phyloP scores from a whole-genome alignment of 768 basidiomycete genomes.

The Boletus rubropictus region DNA sequence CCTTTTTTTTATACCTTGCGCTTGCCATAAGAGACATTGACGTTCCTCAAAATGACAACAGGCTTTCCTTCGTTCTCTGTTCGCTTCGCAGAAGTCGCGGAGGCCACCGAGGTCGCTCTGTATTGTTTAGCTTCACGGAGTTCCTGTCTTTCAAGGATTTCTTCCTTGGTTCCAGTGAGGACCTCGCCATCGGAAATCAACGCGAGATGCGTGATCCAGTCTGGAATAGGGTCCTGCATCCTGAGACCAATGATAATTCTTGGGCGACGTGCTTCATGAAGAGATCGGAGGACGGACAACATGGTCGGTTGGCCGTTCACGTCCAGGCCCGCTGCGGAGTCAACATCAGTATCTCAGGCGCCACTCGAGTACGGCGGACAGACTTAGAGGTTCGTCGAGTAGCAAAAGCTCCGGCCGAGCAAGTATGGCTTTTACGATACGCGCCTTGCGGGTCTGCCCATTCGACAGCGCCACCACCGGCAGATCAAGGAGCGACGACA shows the following conservation, averaged over 20 bases:
- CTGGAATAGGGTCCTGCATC: slow-evolving; percentile 64
- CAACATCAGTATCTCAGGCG: neutral
- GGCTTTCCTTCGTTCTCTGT: slow-evolving; percentile 26
- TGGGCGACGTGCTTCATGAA: slow-evolving; percentile 47
- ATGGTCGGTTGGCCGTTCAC: slow-evolving; percentile 51
- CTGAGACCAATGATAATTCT: slow-evolving; percentile 63
- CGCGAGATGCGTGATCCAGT: slow-evolving; percentile 67
- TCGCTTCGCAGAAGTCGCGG: neutral
- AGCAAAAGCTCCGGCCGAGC: slow-evolving; percentile 66
- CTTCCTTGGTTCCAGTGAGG: slow-evolving; percentile 44
- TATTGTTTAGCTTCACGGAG: slow-evolving; percentile 4
- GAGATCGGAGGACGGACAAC: slow-evolving; percentile 45
- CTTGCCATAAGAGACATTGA: slow-evolving; percentile 66
- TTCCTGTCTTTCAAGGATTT: slow-evolving; percentile 34
- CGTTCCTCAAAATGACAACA: slow-evolving; percentile 57
- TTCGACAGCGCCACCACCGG: slow-evolving; percentile 84
- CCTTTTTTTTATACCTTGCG: slow-evolving; percentile 42
- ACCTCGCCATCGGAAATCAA: slow-evolving; percentile 46
- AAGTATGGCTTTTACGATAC: slow-evolving; percentile 75
- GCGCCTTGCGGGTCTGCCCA: slow-evolving; percentile 84
- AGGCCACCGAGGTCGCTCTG: neutral
- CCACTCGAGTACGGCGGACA: slow-evolving; percentile 17
- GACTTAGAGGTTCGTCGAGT: slow-evolving; percentile 90
- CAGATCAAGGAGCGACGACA: slow-evolving; percentile 65
- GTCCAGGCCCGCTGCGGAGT: slow-evolving; percentile 70